phyloP scores from a whole-genome alignment of 1,284 basidiomycete species.

The Hymenochaete sp. region DNA sequence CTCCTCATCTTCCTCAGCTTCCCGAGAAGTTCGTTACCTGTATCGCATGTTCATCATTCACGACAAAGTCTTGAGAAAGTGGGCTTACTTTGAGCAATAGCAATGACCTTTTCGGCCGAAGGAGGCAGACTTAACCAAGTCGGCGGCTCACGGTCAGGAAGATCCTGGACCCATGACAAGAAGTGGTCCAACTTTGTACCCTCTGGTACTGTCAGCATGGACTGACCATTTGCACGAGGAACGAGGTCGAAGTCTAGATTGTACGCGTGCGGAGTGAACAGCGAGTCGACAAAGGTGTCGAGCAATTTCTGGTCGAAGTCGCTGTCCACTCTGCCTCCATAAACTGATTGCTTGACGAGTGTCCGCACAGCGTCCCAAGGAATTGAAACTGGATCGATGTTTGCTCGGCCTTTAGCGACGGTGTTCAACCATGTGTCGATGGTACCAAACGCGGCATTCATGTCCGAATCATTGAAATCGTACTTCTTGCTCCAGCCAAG shows the following conservation, averaged over 20 bases:
- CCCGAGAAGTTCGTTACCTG: conserved; percentile 74
- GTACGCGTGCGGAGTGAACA: conserved; percentile 83
- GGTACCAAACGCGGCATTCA: conserved; percentile 84
- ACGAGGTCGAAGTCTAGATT: conserved; percentile 89
- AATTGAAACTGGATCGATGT: conserved; percentile 82
- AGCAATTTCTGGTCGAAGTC: conserved; percentile 89
- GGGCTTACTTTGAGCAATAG: conserved; percentile 73
- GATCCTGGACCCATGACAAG: conserved; percentile 74
- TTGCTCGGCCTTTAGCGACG: conserved; percentile 78
- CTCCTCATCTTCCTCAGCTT: conserved; percentile 91
- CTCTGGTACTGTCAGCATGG: conserved; percentile 71
- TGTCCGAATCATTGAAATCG: conserved; percentile 97
- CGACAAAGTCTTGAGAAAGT: conserved; percentile 3
- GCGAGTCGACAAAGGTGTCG: conserved; percentile 82
- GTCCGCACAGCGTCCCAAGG: conserved; percentile 90
- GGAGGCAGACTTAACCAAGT: conserved; percentile 88
- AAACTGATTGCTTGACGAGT: conserved; percentile 89
- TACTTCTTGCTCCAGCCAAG: conserved; percentile 94
- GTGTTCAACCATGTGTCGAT: conserved; percentile 84
- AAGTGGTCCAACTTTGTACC: conserved; percentile 89
- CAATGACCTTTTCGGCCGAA: conserved; percentile 86
- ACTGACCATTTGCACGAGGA: conserved; percentile 48
- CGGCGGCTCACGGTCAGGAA: conserved; percentile 88
- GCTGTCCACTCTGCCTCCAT: conserved; percentile 88
- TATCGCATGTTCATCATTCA: conserved; percentile 16